Evolutionary conservation across 352 stramenopile species (phyloP).

Genomic region (Phytophthora tentaculata): DNA sequence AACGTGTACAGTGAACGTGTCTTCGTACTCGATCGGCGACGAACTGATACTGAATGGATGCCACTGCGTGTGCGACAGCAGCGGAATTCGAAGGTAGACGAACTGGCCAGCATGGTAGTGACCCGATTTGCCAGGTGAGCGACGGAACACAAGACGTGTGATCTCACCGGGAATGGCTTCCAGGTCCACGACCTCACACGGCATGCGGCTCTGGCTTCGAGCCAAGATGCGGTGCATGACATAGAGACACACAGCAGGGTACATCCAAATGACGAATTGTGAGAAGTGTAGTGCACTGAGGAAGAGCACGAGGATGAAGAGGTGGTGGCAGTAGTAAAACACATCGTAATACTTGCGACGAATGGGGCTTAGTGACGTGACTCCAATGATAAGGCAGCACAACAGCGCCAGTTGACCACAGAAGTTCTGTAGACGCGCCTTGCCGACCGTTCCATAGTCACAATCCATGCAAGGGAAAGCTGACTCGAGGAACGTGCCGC

Average conservation of each 20-base stretch:
- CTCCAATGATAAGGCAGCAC: conserved; percentile 75
- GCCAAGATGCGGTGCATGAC: conserved; percentile 83
- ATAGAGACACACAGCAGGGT: conserved; percentile 77
- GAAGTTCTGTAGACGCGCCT: conserved; percentile 78
- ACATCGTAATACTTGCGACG: conserved; percentile 82
- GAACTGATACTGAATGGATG: conserved; percentile 90
- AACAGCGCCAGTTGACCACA: conserved; percentile 72
- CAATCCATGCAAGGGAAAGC: conserved; percentile 74
- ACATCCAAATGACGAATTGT: conserved; percentile 88
- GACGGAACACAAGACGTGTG: conserved; percentile 80
- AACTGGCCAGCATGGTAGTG: conserved; percentile 87
- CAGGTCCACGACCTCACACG: conserved; percentile 83
- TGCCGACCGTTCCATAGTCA: conserved; percentile 70
- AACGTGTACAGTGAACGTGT: conserved; percentile 86
- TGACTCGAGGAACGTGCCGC: conserved; percentile 59
- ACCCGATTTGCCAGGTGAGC: conserved; percentile 71
- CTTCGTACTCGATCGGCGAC: conserved; percentile 83
- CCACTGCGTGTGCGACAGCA: conserved; percentile 80
- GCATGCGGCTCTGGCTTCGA: conserved; percentile 70
- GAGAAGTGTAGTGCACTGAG: conserved; percentile 74
- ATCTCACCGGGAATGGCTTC: conserved; percentile 85
- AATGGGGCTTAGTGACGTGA: conserved; percentile 76
- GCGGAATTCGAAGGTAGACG: conserved; percentile 76
- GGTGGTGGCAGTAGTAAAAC: conserved; percentile 91
- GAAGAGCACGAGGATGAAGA: conserved; percentile 86